Percentiles rank a stretch among this genome's conserved stretches.
Evolutionary conservation across 1,284 basidiomycete genomes (phyloP).

Genomic region (Rhizopogon parksii): DNA sequence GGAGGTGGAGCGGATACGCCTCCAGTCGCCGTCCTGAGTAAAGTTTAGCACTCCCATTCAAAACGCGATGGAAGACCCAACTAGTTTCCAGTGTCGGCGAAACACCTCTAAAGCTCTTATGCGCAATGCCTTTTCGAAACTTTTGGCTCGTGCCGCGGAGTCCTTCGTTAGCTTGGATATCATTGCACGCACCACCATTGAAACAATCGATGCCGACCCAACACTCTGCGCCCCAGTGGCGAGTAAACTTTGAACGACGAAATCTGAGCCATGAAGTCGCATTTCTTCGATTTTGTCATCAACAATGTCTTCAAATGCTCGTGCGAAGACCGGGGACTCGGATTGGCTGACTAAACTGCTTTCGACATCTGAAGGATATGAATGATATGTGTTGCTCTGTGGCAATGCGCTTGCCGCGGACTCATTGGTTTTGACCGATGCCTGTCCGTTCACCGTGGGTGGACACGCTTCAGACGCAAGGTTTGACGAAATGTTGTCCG

Average conservation of each 20-base stretch:
- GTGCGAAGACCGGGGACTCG: neutral
- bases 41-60: neutral
- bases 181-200: conserved; percentile 16
- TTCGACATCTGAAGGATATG: conserved; percentile 9
- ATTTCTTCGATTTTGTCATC: conserved; percentile 19
- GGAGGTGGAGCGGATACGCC: neutral
- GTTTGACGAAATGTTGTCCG: neutral
- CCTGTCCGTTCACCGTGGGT: neutral
- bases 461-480: neutral
- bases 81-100: conserved; percentile 18
- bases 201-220: conserved; percentile 13
- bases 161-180: conserved; percentile 9
- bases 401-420: neutral
- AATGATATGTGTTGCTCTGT: neutral
- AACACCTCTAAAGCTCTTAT: conserved; percentile 16
- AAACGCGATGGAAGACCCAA: conserved; percentile 9
- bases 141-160: conserved; percentile 13
- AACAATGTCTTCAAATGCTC: conserved; percentile 14
- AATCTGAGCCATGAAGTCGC: conserved; percentile 11
- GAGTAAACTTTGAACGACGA: conserved; percentile 19
- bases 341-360: conserved; percentile 7
- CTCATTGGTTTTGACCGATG: neutral
- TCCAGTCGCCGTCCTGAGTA: conserved; percentile 15
- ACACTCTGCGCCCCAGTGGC: conserved; percentile 12
- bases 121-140: conserved; percentile 17